Evolutionary conservation across 805 yeast species (phyloP).

Genomic region (Wickerhamiella spandovensis): DNA sequence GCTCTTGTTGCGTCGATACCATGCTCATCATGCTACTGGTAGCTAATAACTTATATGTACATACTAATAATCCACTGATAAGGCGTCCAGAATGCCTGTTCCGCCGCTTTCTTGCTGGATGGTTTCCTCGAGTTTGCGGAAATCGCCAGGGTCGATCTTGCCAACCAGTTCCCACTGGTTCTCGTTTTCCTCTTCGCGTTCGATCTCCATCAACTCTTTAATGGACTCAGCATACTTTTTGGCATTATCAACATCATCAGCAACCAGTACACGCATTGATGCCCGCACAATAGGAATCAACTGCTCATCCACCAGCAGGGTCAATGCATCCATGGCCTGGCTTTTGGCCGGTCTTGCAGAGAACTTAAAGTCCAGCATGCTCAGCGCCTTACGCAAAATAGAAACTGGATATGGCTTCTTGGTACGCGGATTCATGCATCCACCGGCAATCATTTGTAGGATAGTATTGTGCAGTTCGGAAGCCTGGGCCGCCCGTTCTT

Average conservation of each 20-base stretch:
- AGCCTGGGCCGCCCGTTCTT: constrained; percentile 69
- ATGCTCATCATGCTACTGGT: neutral
- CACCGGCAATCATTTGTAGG: constrained; percentile 68
- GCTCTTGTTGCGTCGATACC: neutral
- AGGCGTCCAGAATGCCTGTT: constrained; percentile 61
- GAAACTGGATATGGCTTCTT: constrained; percentile 89
- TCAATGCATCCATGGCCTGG: constrained; percentile 88
- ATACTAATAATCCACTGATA: constrained; percentile 28
- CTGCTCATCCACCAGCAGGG: constrained; percentile 59
- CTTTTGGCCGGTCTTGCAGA: constrained; percentile 55
- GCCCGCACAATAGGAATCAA: constrained; percentile 90
- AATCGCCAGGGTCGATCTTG: constrained; percentile 75
- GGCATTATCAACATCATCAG: constrained; percentile 35
- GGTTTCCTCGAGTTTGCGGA: constrained; percentile 53
- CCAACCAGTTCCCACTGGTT: constrained; percentile 46
- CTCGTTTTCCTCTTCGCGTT: constrained; percentile 28
- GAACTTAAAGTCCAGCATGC: constrained; percentile 58
- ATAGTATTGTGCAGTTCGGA: constrained; percentile 70
- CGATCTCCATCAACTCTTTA: constrained; percentile 31
- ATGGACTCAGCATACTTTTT: constrained; percentile 32
- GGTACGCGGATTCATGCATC: constrained; percentile 81
- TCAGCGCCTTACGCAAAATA: constrained; percentile 78
- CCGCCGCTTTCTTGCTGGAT: constrained; percentile 41
- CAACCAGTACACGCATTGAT: constrained; percentile 68
- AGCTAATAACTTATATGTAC: neutral